Conservation (phyloP, 2,329 filamentous ascomycete genomes). For the Cladosporium sphaerospermum region DNA sequence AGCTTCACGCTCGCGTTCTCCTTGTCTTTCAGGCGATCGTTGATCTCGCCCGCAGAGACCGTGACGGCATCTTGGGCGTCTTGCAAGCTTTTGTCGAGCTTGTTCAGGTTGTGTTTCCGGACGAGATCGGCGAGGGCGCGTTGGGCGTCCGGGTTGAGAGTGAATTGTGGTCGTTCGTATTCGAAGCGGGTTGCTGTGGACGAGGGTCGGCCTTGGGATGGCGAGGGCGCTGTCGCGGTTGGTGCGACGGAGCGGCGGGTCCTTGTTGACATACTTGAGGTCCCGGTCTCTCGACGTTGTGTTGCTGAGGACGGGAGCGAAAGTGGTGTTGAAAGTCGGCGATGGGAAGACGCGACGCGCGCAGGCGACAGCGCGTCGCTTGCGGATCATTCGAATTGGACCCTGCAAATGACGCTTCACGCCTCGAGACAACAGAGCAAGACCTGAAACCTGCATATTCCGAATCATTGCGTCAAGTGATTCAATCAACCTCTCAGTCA, state of each 20-base stretch:
- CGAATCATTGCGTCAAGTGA: too few species aligned
- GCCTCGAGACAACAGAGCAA: too few species aligned
- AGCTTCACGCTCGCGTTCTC: constrained; percentile 26
- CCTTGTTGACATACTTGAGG: neutral
- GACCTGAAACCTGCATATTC: too few species aligned
- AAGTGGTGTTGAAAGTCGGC: neutral
- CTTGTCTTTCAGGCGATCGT: constrained; percentile 46
- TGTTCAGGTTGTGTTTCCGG: constrained; percentile 34
- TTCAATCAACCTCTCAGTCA: too few species aligned
- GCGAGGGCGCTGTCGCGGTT: neutral
- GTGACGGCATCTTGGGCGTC: constrained; percentile 44
- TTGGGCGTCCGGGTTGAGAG: constrained; percentile 45
- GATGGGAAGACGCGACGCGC: neutral
- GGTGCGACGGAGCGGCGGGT: neutral
- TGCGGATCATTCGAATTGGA: neutral
- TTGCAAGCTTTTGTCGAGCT: constrained; percentile 45
- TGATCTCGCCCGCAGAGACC: constrained; percentile 47
- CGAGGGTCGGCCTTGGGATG: neutral
- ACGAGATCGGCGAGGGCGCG: constrained; percentile 42
- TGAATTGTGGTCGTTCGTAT: constrained; percentile 50
- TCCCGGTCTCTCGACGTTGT: neutral
- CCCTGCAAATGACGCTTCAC: neutral
- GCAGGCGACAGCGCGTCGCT: neutral
- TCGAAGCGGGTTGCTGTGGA: neutral
- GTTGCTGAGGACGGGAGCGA: neutral